These are phyloP conservation scores for Colletotrichum tanaceti DNA, from an alignment of 2,329 filamentous ascomycete species.

Conservation along the genomic window DNA sequence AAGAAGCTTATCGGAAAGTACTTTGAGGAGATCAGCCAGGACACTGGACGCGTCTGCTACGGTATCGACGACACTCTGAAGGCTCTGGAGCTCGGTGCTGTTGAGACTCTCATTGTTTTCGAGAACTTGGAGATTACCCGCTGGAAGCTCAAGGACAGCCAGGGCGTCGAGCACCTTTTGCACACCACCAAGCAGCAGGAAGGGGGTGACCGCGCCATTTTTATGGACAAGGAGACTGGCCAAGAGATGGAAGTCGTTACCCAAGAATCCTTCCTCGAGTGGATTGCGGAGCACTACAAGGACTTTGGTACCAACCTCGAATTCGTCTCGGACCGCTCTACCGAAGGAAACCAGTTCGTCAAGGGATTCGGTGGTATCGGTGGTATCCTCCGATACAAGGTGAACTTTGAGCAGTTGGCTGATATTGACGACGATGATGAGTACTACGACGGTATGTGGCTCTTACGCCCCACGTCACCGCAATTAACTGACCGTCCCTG, in stretches of 20 bases:
- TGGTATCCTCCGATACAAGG: slow-evolving; percentile 97
- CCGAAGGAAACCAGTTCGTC: slow-evolving; percentile 99
- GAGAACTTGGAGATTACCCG: slow-evolving; percentile 97
- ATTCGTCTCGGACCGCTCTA: slow-evolving; percentile 97
- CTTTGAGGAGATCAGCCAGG: slow-evolving; percentile 98
- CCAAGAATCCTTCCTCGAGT: slow-evolving; percentile 95
- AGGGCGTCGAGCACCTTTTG: slow-evolving; percentile 77
- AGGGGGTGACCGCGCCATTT: slow-evolving; percentile 77
- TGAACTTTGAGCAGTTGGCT: slow-evolving; percentile 99
- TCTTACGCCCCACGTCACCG: neutral
- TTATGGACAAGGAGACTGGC: slow-evolving; percentile 95
- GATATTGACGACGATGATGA: slow-evolving; percentile 93
- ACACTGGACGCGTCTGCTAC: slow-evolving; percentile 97
- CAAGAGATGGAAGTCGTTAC: slow-evolving; percentile 96
- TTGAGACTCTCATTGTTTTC: slow-evolving; percentile 94
- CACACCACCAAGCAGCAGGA: slow-evolving; percentile 93
- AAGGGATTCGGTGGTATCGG: slow-evolving; percentile 99
- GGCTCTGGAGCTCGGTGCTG: slow-evolving; percentile 93
- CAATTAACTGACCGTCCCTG: slow-evolving; percentile 32
- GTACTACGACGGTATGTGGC: slow-evolving; percentile 76
- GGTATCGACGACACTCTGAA: slow-evolving; percentile 98
- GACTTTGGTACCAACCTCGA: slow-evolving; percentile 96
- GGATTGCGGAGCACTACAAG: slow-evolving; percentile 98
- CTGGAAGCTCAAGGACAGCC: slow-evolving; percentile 86
- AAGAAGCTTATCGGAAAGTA: slow-evolving; percentile 99